Conservation (phyloP, 164 flowering plant genomes). For the Dillenia suffruticosa region DNA sequence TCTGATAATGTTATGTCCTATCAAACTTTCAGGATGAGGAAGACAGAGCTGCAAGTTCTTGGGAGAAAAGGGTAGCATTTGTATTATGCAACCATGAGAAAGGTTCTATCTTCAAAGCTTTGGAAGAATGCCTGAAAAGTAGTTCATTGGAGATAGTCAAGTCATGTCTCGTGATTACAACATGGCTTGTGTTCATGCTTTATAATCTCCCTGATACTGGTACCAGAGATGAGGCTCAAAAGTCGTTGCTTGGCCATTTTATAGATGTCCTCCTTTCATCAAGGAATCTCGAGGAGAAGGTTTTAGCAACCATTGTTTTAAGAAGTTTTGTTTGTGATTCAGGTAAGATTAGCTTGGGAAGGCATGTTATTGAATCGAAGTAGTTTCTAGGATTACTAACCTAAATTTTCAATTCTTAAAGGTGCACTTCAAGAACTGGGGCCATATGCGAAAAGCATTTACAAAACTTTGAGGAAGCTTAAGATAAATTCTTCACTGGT, state of each 20-base stretch:
- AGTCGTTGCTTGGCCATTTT: conserved; percentile 51
- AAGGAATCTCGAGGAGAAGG: conserved; percentile 58
- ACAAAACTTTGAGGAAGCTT: conserved; percentile 59
- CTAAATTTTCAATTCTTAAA: conserved; percentile 13
- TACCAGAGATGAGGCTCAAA: conserved; percentile 43
- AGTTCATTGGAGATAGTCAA: conserved; percentile 62
- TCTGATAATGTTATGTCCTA: not conserved
- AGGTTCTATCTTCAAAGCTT: conserved; percentile 59
- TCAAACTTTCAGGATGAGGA: conserved; percentile 47
- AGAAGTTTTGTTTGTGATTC: conserved; percentile 51
- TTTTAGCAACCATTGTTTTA: conserved; percentile 57
- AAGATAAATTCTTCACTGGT: conserved; percentile 41
- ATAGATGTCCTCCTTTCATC: conserved; percentile 69
- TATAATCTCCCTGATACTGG: conserved; percentile 60
- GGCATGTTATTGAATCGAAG: not conserved
- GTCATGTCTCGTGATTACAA: conserved; percentile 53
- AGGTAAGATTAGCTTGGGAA: conserved; percentile 25
- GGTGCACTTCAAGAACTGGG: conserved; percentile 61
- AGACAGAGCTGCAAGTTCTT: conserved; percentile 46
- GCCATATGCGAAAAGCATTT: conserved; percentile 53
- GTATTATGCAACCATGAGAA: conserved; percentile 75
- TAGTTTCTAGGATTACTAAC: not conserved
- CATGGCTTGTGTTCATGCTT: conserved; percentile 69
- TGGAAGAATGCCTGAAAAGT: conserved; percentile 67
- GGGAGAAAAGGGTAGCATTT: conserved; percentile 70